Percentiles rank a stretch among this genome's conserved stretches.
phyloP scores from a whole-genome alignment of 2,329 filamentous ascomycete genomes.

The Pseudogymnoascus sp. region DNA sequence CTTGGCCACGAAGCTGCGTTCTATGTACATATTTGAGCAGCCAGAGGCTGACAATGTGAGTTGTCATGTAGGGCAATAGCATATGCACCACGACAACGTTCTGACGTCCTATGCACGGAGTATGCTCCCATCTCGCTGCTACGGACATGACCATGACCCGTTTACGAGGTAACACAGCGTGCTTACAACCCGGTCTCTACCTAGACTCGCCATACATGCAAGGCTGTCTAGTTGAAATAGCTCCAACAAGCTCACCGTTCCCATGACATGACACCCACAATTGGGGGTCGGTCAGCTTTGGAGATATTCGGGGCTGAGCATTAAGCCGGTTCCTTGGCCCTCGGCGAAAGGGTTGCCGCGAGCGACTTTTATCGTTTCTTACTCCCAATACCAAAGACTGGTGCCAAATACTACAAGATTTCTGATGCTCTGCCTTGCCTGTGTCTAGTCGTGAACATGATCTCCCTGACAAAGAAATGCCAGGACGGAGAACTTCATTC shows the following conservation, averaged over 20 bases:
- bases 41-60: not conserved
- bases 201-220: not conserved
- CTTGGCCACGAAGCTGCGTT: not conserved
- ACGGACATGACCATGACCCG: not conserved
- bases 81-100: not conserved
- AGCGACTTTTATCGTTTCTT: not conserved
- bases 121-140: not conserved
- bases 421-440: not conserved
- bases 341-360: not conserved
- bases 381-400: not conserved
- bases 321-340: not conserved
- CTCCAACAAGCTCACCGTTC: not conserved
- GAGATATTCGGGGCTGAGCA: not conserved
- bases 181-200: not conserved
- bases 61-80: not conserved
- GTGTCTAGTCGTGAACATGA: too few species aligned
- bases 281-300: not conserved
- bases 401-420: not conserved
- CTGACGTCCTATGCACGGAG: not conserved
- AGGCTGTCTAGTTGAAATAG: not conserved
- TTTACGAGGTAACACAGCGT: not conserved
- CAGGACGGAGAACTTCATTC: not conserved
- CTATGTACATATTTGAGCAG: not conserved
- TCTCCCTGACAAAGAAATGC: not conserved
- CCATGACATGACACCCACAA: not conserved